Percentiles rank a stretch among this genome's conserved stretches.
phyloP scores from a whole-genome alignment of 768 basidiomycete species.

The Rhizopogon vesiculosus region DNA sequence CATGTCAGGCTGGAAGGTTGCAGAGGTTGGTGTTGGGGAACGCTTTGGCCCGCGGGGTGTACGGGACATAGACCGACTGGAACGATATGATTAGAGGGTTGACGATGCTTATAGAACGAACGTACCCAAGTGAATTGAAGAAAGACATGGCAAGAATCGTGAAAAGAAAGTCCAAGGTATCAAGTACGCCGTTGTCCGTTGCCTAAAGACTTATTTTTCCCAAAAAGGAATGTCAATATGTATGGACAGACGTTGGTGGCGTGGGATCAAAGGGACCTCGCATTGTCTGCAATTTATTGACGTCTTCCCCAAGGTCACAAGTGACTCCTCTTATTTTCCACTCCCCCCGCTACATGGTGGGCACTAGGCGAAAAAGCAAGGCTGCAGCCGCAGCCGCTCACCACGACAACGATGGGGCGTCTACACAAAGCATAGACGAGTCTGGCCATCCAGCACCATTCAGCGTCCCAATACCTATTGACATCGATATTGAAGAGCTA shows the following conservation, averaged over 20 bases:
- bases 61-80: slow-evolving; percentile 72
- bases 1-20: slow-evolving; percentile 45
- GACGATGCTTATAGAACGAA: background rate
- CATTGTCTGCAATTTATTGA: slow-evolving; percentile 3
- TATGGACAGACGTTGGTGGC: background rate
- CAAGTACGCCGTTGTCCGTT: too few species aligned
- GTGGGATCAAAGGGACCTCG: slow-evolving; percentile 14
- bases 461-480: slow-evolving; percentile 52
- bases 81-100: slow-evolving; percentile 2
- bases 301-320: too few species aligned
- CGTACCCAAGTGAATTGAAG: slow-evolving; percentile 78
- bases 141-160: slow-evolving; percentile 72
- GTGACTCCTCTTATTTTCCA: too few species aligned
- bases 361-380: slow-evolving; percentile 63
- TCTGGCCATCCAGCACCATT: slow-evolving; percentile 20
- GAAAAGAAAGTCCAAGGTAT: background rate
- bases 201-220: background rate
- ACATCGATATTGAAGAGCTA: slow-evolving; percentile 61
- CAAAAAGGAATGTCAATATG: background rate
- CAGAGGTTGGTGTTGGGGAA: slow-evolving; percentile 71
- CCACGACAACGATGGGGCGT: slow-evolving; percentile 29
- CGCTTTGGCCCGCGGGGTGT: slow-evolving; percentile 67
- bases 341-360: slow-evolving; percentile 28
- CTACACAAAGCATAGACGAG: slow-evolving; percentile 32
- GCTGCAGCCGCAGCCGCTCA: slow-evolving; percentile 35